Evolutionary conservation across 257 asterid genomes (phyloP).

Genomic region (Penstemon eatonii): DNA sequence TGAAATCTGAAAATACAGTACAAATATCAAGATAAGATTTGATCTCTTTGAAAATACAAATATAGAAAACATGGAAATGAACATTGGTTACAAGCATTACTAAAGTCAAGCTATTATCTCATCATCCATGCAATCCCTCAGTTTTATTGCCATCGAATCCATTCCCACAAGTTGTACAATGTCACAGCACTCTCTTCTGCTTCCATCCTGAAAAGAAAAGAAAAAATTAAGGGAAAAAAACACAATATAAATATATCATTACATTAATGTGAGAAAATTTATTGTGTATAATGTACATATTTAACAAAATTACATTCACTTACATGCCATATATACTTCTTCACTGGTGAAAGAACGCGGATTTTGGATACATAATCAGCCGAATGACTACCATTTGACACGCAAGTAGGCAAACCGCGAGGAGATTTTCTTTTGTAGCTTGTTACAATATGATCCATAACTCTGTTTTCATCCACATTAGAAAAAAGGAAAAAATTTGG

Average conservation of each 20-base stretch:
- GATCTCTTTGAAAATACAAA: too few species aligned
- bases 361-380: slow-evolving; percentile 24
- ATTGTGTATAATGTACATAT: too few species aligned
- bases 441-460: slow-evolving; percentile 21
- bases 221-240: background rate
- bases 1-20: too few species aligned
- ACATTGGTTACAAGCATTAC: too few species aligned
- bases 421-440: slow-evolving; percentile 24
- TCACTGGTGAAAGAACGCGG: slow-evolving; percentile 31
- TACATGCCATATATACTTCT: slow-evolving; percentile 31
- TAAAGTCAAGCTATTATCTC: slow-evolving; percentile 24
- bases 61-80: too few species aligned
- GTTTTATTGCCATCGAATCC: slow-evolving; percentile 32
- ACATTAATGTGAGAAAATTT: too few species aligned
- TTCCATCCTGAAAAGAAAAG: slow-evolving; percentile 20
- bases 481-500: slow-evolving; percentile 37
- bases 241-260: background rate
- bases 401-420: background rate
- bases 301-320: background rate
- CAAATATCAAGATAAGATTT: too few species aligned
- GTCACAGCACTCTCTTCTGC: slow-evolving; percentile 44
- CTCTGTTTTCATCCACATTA: slow-evolving; percentile 11
- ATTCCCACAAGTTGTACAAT: slow-evolving; percentile 24
- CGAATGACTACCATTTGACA: slow-evolving; percentile 22
- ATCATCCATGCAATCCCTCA: slow-evolving; percentile 29